Conservation (phyloP, 2,329 filamentous ascomycete genomes). For the Phaeosphaeriaceae sp. region DNA sequence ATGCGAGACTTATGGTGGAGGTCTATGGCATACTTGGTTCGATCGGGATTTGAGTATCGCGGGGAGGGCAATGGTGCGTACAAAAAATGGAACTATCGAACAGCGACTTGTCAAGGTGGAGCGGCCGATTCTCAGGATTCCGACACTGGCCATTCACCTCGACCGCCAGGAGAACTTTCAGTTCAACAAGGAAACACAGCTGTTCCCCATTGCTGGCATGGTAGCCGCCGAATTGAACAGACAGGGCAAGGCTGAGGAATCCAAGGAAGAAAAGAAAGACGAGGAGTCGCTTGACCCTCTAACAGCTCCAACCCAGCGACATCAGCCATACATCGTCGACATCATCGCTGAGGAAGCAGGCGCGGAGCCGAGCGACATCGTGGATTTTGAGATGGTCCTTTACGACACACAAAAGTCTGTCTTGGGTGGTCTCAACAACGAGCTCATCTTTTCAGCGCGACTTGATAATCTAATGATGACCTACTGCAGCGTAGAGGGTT, state of each 20-base stretch:
- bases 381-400: constrained; percentile 96
- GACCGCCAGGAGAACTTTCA: constrained; percentile 84
- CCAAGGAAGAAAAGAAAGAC: constrained; percentile 52
- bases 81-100: constrained; percentile 73
- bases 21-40: constrained; percentile 98
- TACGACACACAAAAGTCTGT: constrained; percentile 94
- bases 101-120: constrained; percentile 90
- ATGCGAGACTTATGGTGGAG: constrained; percentile 95
- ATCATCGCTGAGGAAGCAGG: constrained; percentile 82
- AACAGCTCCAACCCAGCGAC: constrained; percentile 77
- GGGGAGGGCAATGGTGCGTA: constrained; percentile 82
- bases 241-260: constrained; percentile 61
- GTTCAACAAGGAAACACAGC: constrained; percentile 96
- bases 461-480: constrained; percentile 97
- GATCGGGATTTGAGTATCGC: constrained; percentile 92
- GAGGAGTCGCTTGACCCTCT: constrained; percentile 71
- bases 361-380: constrained; percentile 71
- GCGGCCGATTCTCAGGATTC: constrained; percentile 87
- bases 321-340: constrained; percentile 86
- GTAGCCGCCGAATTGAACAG: constrained; percentile 88
- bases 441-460: constrained; percentile 94
- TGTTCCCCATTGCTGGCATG: constrained; percentile 91
- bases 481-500: constrained; percentile 84
- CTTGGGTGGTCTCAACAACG: constrained; percentile 87
- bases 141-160: constrained; percentile 92